Evolutionary conservation across 495 filamentous ascomycete species (phyloP), one percentile per base, ranked within the genome.

Genomic region (Friedmanniomyces simplex): DNA sequence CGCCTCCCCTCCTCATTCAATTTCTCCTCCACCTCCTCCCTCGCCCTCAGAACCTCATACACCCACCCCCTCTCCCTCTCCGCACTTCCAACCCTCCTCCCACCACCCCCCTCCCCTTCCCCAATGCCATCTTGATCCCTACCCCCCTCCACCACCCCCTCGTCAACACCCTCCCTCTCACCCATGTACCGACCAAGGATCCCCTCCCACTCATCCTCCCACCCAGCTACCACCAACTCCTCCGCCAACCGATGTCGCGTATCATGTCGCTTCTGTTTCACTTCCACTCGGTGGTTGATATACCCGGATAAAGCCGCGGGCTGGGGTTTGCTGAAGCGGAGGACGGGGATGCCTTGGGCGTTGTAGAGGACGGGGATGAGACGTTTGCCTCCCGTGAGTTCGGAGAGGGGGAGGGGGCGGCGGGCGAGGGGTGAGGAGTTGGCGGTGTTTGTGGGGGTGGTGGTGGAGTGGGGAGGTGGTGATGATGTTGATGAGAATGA

Each of bases 291-390:
- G 30, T 77, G 69, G 10, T 74, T 68, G 13, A 93, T 67, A 0
- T 85, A 71, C 2, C 76, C 68, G 58, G 76, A 79, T 3, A 91
- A 70, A 36, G 69, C 69, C 30, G 65, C 61, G 4, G 85, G 76
- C 63, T 88, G 84, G 8, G 86, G 85, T 66, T 89, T 89, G 59
- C 74, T 77, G 50, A 87, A 67, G 24, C 86, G 81, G 43, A 93
- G 68, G 57, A 90, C 84, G 0, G 88, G 85, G n/a, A 86, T 60
- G 26, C 77, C 79, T 37, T 72, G 71, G 1, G 81, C 79, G 57
- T 74, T 74, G 60, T 79, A 78, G 1, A 89, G 67, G 0, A 68
- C 69, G 0, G 88, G 87, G 2, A 89, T 66, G 16, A 85, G 79
- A 42, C 74, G 74, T 10, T 79, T 78, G 25, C 74, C 78, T 45